phyloP scores from a whole-genome alignment of 2,329 filamentous ascomycete genomes.

The Didymella exigua region DNA sequence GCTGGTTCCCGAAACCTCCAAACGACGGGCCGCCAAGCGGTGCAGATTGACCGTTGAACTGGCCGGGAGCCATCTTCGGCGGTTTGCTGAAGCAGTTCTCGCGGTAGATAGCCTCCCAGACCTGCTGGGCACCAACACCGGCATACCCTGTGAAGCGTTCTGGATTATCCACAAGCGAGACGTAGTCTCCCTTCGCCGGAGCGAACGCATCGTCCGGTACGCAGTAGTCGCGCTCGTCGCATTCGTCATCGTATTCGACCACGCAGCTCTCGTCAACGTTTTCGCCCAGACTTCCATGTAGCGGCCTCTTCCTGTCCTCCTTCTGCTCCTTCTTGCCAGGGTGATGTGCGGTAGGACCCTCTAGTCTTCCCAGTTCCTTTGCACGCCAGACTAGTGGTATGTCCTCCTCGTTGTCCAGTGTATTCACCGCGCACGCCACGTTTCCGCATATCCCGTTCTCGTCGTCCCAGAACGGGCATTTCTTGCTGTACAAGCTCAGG shows the following conservation, averaged over 20 bases:
- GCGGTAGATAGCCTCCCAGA: constrained; percentile 96
- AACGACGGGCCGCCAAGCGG: constrained; percentile 47
- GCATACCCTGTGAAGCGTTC: constrained; percentile 95
- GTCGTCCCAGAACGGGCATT: constrained; percentile 96
- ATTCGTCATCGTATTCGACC: constrained; percentile 96
- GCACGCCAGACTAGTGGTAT: constrained; percentile 91
- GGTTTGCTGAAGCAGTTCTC: constrained; percentile 87
- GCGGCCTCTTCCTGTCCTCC: constrained; percentile 72
- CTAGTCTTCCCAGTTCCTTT: constrained; percentile 87
- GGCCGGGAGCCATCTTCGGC: constrained; percentile 28
- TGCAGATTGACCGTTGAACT: constrained; percentile 42
- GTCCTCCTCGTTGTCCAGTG: constrained; percentile 92
- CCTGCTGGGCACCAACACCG: constrained; percentile 81
- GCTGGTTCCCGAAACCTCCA: constrained; percentile 51
- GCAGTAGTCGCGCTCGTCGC: constrained; percentile 95
- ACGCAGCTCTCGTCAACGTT: constrained; percentile 94
- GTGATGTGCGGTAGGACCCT: constrained; percentile 89
- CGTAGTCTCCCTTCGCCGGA: constrained; percentile 89
- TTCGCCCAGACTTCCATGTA: constrained; percentile 83
- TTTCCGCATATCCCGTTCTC: constrained; percentile 94
- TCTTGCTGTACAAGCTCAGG: constrained; percentile 90
- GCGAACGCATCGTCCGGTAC: constrained; percentile 92
- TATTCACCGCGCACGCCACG: constrained; percentile 93
- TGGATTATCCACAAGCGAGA: constrained; percentile 89
- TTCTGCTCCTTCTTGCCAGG: constrained; percentile 76